Evolutionary conservation across 2,329 filamentous ascomycete genomes (phyloP).

Genomic region (Fonsecaea nubica): DNA sequence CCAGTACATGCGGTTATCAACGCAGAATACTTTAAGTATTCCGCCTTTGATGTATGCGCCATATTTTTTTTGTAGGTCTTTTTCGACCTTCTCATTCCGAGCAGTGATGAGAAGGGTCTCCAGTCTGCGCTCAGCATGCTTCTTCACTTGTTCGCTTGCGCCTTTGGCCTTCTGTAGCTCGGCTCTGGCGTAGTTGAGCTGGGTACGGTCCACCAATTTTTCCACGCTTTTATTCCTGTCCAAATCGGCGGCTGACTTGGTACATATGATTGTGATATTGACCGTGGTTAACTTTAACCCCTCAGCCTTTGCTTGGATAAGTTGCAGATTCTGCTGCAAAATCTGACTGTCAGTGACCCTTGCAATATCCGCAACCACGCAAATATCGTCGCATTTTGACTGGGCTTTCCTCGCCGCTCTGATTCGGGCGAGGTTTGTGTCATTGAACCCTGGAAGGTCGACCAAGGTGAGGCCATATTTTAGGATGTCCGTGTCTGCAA

Average conservation of each 20-base stretch:
- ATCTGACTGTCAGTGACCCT: slow-evolving; percentile 17
- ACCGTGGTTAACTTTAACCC: not conserved
- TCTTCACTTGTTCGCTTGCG: not conserved
- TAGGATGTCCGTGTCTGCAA: slow-evolving; percentile 14
- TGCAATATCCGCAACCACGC: slow-evolving; percentile 22
- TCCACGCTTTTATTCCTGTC: not conserved
- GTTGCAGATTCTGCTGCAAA: slow-evolving; percentile 16
- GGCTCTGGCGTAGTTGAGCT: not conserved
- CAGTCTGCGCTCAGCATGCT: not conserved
- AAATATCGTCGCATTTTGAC: slow-evolving; percentile 26
- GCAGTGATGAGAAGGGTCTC: slow-evolving; percentile 11
- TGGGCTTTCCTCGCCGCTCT: slow-evolving; percentile 17
- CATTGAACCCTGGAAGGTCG: slow-evolving; percentile 25
- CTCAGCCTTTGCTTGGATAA: not conserved
- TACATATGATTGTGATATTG: slow-evolving; percentile 23
- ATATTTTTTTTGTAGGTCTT: slow-evolving; percentile 8
- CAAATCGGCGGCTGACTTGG: slow-evolving; percentile 15
- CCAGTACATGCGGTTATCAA: slow-evolving; percentile 19
- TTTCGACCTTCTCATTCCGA: slow-evolving; percentile 16
- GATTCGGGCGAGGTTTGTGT: slow-evolving; percentile 23
- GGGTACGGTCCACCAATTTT: not conserved
- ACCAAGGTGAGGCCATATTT: slow-evolving; percentile 18
- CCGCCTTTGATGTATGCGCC: not conserved
- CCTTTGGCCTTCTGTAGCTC: not conserved
- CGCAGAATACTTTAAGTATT: slow-evolving; percentile 23